A percentile compares a stretch with the other conserved stretches of the same genome.
These are phyloP conservation scores for Closterium sp. DNA, from an alignment of 139 green algal species.

Conservation along the genomic window DNA sequence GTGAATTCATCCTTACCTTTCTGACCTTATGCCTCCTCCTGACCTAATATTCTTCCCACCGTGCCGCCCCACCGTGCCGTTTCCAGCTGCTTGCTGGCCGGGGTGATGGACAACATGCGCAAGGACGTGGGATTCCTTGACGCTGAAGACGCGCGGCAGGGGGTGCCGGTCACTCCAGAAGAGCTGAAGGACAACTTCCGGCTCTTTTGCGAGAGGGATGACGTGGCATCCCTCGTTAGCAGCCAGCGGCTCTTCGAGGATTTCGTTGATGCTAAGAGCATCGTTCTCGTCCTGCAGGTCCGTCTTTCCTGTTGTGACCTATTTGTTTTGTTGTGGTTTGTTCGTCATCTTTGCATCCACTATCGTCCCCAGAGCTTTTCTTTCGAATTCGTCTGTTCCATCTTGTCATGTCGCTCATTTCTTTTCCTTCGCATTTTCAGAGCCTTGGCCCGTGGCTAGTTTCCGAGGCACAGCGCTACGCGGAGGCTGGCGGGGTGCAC, in stretches of 20 bases:
- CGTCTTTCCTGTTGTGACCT: not conserved
- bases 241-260: conserved; percentile 18
- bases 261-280: conserved; percentile 3
- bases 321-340: not conserved
- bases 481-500: conserved; percentile 19
- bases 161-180: conserved; percentile 12
- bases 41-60: not conserved
- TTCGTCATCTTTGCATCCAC: not conserved
- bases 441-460: conserved; percentile 19
- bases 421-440: not conserved
- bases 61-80: not conserved
- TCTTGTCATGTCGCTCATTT: not conserved
- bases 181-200: conserved; percentile 18
- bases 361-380: not conserved
- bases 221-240: conserved; percentile 3
- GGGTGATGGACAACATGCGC: conserved; percentile 32
- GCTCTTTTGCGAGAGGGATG: conserved; percentile 4
- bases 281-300: conserved; percentile 20
- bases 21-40: not conserved
- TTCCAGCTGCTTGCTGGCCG: conserved; percentile 12
- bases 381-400: not conserved
- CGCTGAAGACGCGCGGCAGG: conserved; percentile 1
- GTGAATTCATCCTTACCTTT: too few species aligned
- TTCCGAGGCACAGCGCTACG: conserved; percentile 15
- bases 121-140: conserved; percentile 17